Percentiles rank a stretch among this genome's conserved stretches.
Conservation (phyloP, 805 yeast species). For the Candida tallmaniae region DNA sequence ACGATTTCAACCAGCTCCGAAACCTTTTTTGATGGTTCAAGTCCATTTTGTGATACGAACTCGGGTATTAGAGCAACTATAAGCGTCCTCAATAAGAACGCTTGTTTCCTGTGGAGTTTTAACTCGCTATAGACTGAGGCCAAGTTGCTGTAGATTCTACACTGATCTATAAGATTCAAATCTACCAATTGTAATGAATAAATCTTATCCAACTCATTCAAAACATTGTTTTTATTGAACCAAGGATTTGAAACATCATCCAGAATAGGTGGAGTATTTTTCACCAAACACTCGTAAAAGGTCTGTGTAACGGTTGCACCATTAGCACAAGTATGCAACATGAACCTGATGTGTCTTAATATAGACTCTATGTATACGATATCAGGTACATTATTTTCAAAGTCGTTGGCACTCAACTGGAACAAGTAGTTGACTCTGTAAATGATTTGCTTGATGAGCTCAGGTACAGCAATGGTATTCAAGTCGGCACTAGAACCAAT, state of each 20-base stretch:
- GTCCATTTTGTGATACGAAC: slow-evolving; percentile 14
- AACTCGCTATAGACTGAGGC: slow-evolving; percentile 61
- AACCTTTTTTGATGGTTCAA: background rate
- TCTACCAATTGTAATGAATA: slow-evolving; percentile 33
- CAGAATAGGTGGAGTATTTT: slow-evolving; percentile 13
- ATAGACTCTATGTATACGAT: slow-evolving; percentile 70
- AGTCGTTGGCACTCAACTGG: slow-evolving; percentile 46
- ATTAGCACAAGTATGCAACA: slow-evolving; percentile 48
- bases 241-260: slow-evolving; percentile 6
- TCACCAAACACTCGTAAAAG: slow-evolving; percentile 43
- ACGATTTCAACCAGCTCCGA: background rate
- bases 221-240: slow-evolving; percentile 38
- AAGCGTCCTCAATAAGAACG: slow-evolving; percentile 64
- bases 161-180: slow-evolving; percentile 47
- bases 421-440: slow-evolving; percentile 25
- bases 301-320: slow-evolving; percentile 41
- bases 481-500: slow-evolving; percentile 23
- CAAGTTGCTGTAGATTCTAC: slow-evolving; percentile 59
- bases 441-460: slow-evolving; percentile 27
- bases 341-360: slow-evolving; percentile 57
- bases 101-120: slow-evolving; percentile 60
- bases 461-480: slow-evolving; percentile 25
- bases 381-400: slow-evolving; percentile 79
- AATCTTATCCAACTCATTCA: slow-evolving; percentile 30
- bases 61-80: slow-evolving; percentile 48